Evolutionary conservation across 768 basidiomycete species (phyloP), one percentile per base, ranked within the genome.

Genomic region (Leccinellum albellum): DNA sequence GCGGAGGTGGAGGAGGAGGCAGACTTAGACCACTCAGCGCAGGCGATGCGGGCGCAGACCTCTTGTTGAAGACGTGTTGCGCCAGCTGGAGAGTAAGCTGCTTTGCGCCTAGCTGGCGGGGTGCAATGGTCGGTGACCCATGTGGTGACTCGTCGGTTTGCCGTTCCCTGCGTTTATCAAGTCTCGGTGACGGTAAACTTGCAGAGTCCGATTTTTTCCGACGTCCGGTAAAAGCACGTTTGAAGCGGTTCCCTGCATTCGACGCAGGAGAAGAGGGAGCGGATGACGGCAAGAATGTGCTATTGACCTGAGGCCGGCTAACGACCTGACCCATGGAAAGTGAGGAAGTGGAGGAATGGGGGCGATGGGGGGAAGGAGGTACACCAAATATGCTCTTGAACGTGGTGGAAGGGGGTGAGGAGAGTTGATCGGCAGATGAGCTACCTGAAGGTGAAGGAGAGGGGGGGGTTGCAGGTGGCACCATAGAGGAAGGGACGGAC

Each of bases 1-100:
- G 77, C 44, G 79, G 75, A 23, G 69, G 74, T 24, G 74, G 66
- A 8, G 79, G 67, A 8, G 66, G 73, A 32, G 74, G 71, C 15
- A 72, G 53, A 46, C 35, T 63, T n/a, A 61, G 50, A 51, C 64
- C 58, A 51, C 70, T 73, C 45, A 74, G 58, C 13, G 73, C 68
- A 37, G 74, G 72, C 17, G 69, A 70, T 1, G 70, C 66, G 40
- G 70, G 69, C 5, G 61, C 66, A 28, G 66, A 68, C 66, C 71
- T 77, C 66, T 66, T 74, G 53, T 72, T 72, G 64, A 83, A 78
- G 40, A 78, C 77, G 60, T 79, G 78, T 54, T 79, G 74, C n/a
- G 81, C 76, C 50, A 80, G 69, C 55, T 77, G 71, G 21, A 74
- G 70, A 49, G 78, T 71, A 55, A 76, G 68, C 56, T 74, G 73